Percentiles rank a stretch among this genome's conserved stretches.
Evolutionary conservation across 164 flowering plant genomes (phyloP).

Genomic region (Warburgia ugandensis): DNA sequence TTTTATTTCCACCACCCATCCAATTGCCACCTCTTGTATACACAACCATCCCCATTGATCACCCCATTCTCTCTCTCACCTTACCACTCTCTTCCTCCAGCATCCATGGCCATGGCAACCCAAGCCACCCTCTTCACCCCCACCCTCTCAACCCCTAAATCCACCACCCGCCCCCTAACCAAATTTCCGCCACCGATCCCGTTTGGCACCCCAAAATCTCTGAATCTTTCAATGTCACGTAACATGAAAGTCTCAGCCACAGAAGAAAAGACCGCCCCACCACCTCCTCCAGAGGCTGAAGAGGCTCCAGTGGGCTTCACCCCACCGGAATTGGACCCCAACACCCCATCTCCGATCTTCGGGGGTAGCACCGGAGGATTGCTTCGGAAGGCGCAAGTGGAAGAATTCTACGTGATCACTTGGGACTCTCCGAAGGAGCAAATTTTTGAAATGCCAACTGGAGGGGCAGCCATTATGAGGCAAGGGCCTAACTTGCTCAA

Average conservation of each 20-base stretch:
- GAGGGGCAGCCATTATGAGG: constrained; percentile 90
- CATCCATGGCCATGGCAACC: constrained; percentile 68
- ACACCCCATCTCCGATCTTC: constrained; percentile 83
- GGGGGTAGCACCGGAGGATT: constrained; percentile 90
- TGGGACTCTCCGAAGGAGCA: constrained; percentile 93
- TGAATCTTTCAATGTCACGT: constrained; percentile 19
- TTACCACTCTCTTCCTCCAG: neutral
- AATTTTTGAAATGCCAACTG: constrained; percentile 89
- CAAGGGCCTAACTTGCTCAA: constrained; percentile 82
- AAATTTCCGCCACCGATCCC: constrained; percentile 34
- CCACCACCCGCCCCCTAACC: constrained; percentile 22
- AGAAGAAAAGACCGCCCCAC: no score
- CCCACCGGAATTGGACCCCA: constrained; percentile 83
- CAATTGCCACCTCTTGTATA: constrained; percentile 14
- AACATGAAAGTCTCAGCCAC: constrained; percentile 26
- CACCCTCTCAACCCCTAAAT: constrained; percentile 32
- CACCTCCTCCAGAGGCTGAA: constrained; percentile 24
- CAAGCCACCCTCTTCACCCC: constrained; percentile 74
- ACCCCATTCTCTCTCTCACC: neutral
- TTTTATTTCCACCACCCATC: constrained; percentile 25
- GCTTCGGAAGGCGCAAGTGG: constrained; percentile 77
- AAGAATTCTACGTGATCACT: constrained; percentile 83
- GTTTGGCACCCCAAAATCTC: constrained; percentile 25
- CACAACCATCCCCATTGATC: constrained; percentile 4
- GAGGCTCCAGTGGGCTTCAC: constrained; percentile 69